These are phyloP conservation scores for Isabelozyma heimii DNA, from an alignment of 805 yeast species.

Conservation along the genomic window DNA sequence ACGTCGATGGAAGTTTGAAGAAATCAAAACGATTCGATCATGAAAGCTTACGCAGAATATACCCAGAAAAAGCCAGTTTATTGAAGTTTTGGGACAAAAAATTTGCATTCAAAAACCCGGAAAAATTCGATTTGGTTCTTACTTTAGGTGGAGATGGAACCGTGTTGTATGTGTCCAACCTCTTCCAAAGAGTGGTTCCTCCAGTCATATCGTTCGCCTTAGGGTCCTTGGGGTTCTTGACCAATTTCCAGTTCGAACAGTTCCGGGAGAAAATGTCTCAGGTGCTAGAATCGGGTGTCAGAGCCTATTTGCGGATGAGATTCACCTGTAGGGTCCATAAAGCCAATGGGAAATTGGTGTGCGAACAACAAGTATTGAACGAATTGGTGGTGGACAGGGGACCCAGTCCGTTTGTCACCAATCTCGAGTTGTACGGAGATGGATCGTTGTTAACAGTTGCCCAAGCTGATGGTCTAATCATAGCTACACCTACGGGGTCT, in stretches of 20 bases:
- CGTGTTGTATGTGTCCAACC: constrained; percentile 40
- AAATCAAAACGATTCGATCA: constrained; percentile 63
- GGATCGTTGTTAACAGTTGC: constrained; percentile 81
- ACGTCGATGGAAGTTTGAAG: constrained; percentile 70
- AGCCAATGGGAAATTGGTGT: constrained; percentile 50
- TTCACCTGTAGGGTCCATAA: constrained; percentile 72
- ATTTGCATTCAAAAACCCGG: constrained; percentile 44
- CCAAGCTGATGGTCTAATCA: constrained; percentile 90
- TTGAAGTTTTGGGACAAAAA: constrained; percentile 70
- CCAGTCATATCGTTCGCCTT: constrained; percentile 44
- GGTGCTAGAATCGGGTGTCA: constrained; percentile 69
- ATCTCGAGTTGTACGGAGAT: constrained; percentile 86
- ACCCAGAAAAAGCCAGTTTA: constrained; percentile 30
- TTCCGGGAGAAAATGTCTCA: constrained; percentile 57
- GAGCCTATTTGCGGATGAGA: constrained; percentile 79
- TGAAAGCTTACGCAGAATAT: constrained; percentile 39
- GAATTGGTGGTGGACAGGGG: constrained; percentile 93
- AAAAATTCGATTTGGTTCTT: constrained; percentile 41
- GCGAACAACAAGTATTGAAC: constrained; percentile 78
- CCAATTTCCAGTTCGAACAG: constrained; percentile 78
- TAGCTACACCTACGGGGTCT: constrained; percentile 95
- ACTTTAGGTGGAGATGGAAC: constrained; percentile 49
- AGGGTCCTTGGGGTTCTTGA: constrained; percentile 48
- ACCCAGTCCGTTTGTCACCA: constrained; percentile 88
- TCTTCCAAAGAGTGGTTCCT: constrained; percentile 46